Evolutionary conservation across 306 rosid genomes (phyloP), one percentile per base, ranked within the genome.

Genomic region (Vigna reflexopilosa): DNA sequence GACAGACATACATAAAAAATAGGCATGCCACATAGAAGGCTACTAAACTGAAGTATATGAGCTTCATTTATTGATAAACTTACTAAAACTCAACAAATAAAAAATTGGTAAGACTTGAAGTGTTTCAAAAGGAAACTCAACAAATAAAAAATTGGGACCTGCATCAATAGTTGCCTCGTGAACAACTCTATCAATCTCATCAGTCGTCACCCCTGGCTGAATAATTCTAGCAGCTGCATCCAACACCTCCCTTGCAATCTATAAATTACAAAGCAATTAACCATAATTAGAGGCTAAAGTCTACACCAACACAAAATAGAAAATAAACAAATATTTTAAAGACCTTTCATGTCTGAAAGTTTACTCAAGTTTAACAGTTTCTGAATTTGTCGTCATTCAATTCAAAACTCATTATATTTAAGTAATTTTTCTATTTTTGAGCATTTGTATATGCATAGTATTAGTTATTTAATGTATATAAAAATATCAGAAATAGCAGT

Each of bases 141-240:
- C 2, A 24, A 24, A 24, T 26, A 76, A 72, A 76, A 57, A 36
- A 5, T 67, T 49, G 78, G 59, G 84, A 93, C 99, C 98, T 49
- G n/a, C n/a, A n/a, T n/a, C n/a, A n/a, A n/a, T 81, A 64, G 98
- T 95, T 67, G 96, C 93, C 73, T 93, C 99, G 49, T 95, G 98
- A 82, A 93, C 96, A 56, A 95, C 96, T 77, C 85, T 85, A 74
- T 95, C 98, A 82, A 95, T 91, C 83, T 95, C 99, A 85, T 95
- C 98, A 70, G 99, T 95, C 15, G 93, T 95, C 66, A 93, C 92
- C 65, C 98, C 99, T 15, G 97, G 98, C 64, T 13, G 78, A 79
- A 95, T 86, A 71, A 89, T 83, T 73, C 89, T 85, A 76, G 99
- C 97, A 80, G 97, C 97, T 67, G 93, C 96, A 88, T 95, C 98